These are phyloP conservation scores for Scutellaria barbata DNA, from an alignment of 257 asterid species.

Conservation along the genomic window DNA sequence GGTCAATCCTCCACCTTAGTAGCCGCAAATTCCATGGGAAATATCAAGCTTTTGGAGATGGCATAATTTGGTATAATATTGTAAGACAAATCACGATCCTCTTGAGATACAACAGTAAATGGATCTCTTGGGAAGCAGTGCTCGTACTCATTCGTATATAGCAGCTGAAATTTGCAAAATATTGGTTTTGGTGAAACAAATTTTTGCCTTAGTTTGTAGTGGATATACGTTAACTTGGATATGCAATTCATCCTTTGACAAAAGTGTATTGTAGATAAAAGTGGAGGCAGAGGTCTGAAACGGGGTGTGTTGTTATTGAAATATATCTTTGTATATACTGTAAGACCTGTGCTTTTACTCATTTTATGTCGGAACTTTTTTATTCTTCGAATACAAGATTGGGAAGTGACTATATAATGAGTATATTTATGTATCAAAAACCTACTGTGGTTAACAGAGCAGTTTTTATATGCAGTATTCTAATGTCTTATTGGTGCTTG, in stretches of 20 bases:
- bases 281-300: constrained; percentile 22
- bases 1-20: constrained; percentile 86
- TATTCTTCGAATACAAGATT: background rate
- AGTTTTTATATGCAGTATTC: constrained; percentile 30
- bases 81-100: too few species aligned
- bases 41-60: constrained; percentile 91
- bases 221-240: constrained; percentile 23
- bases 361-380: constrained; percentile 14
- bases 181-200: constrained; percentile 30
- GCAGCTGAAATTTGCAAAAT: background rate
- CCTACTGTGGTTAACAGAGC: constrained; percentile 28
- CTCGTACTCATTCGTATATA: background rate
- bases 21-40: constrained; percentile 96
- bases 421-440: constrained; percentile 26
- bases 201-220: constrained; percentile 37
- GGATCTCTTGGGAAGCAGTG: background rate
- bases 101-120: background rate
- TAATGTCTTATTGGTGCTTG: constrained; percentile 29
- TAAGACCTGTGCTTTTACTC: constrained; percentile 19
- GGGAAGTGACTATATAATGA: constrained; percentile 21
- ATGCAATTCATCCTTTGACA: constrained; percentile 38
- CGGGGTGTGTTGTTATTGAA: constrained; percentile 31
- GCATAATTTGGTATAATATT: constrained; percentile 44
- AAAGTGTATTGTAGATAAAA: constrained; percentile 39
- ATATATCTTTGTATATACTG: constrained; percentile 44